phyloP scores from a whole-genome alignment of 768 basidiomycete species.

The Phaeotremella fagi region DNA sequence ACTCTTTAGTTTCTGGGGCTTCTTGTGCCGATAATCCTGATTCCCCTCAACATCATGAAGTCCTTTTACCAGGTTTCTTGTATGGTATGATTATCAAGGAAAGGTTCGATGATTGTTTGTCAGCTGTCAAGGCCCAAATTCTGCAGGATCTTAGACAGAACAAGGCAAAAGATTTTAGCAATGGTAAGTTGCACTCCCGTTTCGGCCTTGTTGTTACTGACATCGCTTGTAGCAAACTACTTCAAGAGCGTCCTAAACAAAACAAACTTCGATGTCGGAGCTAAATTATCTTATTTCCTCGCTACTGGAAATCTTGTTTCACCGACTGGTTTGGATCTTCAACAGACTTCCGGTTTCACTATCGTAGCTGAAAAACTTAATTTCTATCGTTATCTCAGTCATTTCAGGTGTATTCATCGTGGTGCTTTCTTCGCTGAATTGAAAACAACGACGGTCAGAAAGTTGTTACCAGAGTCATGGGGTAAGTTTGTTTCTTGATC shows the following conservation, averaged over 20 bases:
- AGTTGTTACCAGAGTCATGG: conserved; percentile 95
- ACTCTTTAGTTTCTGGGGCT: conserved; percentile 78
- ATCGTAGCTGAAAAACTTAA: conserved; percentile 98
- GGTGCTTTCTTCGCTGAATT: conserved; percentile 99
- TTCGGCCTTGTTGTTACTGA: not conserved
- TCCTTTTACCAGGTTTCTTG: conserved; percentile 82
- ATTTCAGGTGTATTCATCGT: conserved; percentile 97
- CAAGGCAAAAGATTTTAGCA: conserved; percentile 74
- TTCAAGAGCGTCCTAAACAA: conserved; percentile 67
- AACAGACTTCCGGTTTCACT: conserved; percentile 97
- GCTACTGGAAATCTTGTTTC: conserved; percentile 95
- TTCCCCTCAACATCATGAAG: conserved; percentile 97
- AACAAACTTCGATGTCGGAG: conserved; percentile 86
- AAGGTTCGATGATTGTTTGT: conserved; percentile 82
- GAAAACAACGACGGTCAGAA: conserved; percentile 95
- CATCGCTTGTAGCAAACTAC: conserved; percentile 61
- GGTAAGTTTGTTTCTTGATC: conserved; percentile 54
- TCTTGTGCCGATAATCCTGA: conserved; percentile 96
- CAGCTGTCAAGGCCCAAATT: conserved; percentile 59
- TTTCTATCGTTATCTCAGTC: conserved; percentile 96
- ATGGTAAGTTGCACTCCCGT: conserved; percentile 57
- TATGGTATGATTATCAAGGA: conserved; percentile 99
- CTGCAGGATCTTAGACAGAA: conserved; percentile 67
- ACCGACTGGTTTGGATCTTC: conserved; percentile 89
- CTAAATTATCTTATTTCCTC: conserved; percentile 85